Percentiles rank a stretch among this genome's conserved stretches.
These are phyloP conservation scores for Sugiyamaella floridensis DNA, from an alignment of 805 yeast genomes.

Conservation along the genomic window DNA sequence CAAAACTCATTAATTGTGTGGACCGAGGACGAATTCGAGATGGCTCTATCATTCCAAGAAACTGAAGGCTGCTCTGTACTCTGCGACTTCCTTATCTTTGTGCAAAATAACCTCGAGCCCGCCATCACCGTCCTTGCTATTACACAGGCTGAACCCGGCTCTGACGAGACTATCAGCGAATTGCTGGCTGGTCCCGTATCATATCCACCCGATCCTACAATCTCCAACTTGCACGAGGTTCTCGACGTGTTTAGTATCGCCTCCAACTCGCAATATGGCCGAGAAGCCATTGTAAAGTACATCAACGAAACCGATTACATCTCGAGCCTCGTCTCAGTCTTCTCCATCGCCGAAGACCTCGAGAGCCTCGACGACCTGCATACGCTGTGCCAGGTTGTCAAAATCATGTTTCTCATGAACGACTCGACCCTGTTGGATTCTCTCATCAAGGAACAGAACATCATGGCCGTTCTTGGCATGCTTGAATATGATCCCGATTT, in stretches of 20 bases:
- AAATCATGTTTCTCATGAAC: slow-evolving; percentile 58
- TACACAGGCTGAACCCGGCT: slow-evolving; percentile 36
- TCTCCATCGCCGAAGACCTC: slow-evolving; percentile 48
- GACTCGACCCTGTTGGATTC: slow-evolving; percentile 56
- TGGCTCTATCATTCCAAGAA: slow-evolving; percentile 89
- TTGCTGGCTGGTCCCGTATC: slow-evolving; percentile 72
- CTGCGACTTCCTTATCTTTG: slow-evolving; percentile 70
- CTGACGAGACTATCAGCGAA: slow-evolving; percentile 47
- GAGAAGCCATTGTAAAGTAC: slow-evolving; percentile 51
- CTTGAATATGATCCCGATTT: slow-evolving; percentile 86
- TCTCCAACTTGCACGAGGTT: slow-evolving; percentile 46
- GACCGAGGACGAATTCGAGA: slow-evolving; percentile 72
- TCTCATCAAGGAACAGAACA: slow-evolving; percentile 46
- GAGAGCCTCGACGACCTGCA: slow-evolving; percentile 53
- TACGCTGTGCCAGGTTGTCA: slow-evolving; percentile 63
- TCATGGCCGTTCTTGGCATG: slow-evolving; percentile 64
- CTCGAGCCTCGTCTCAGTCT: slow-evolving; percentile 42
- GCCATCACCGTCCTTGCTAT: slow-evolving; percentile 71
- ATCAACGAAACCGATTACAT: slow-evolving; percentile 51
- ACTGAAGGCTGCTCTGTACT: slow-evolving; percentile 78
- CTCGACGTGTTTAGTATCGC: slow-evolving; percentile 54
- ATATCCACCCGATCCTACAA: slow-evolving; percentile 52
- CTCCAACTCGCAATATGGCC: slow-evolving; percentile 54
- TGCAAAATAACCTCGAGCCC: slow-evolving; percentile 55
- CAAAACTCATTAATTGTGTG: slow-evolving; percentile 92